A percentile compares a stretch with the other conserved stretches of the same genome.
These are phyloP conservation scores for Kwoniella heveanensis DNA, from an alignment of 768 basidiomycete species.

Conservation along the genomic window DNA sequence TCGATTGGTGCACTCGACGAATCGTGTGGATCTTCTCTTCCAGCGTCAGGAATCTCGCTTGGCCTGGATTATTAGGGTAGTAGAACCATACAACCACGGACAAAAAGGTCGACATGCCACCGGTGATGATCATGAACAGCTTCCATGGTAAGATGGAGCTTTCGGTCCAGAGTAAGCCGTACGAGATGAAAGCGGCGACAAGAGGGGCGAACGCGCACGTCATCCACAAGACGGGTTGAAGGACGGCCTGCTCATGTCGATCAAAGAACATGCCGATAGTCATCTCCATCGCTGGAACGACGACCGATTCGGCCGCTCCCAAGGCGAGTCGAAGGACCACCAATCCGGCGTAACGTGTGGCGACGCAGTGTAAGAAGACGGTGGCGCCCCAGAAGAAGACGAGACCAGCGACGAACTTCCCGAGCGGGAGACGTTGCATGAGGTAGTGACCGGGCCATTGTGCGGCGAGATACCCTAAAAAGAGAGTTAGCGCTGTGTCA, in stretches of 20 bases:
- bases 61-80: neutral
- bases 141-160: neutral
- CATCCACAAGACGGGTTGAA: neutral
- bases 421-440: neutral
- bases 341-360: neutral
- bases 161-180: neutral
- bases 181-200: neutral
- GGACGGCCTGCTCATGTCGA: neutral
- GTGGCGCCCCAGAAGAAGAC: neutral
- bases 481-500: too few species aligned
- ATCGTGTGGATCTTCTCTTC: neutral
- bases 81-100: neutral
- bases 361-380: neutral
- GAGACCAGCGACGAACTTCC: neutral
- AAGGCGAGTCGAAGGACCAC: neutral
- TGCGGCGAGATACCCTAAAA: neutral
- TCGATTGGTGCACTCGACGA: neutral
- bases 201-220: neutral
- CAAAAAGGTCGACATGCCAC: neutral
- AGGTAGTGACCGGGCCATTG: neutral
- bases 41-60: neutral
- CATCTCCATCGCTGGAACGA: neutral
- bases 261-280: conserved; percentile 1
- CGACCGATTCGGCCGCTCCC: neutral
- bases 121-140: neutral